Conservation (phyloP, 345 rosid species). For the Brassica rapa region DNA sequence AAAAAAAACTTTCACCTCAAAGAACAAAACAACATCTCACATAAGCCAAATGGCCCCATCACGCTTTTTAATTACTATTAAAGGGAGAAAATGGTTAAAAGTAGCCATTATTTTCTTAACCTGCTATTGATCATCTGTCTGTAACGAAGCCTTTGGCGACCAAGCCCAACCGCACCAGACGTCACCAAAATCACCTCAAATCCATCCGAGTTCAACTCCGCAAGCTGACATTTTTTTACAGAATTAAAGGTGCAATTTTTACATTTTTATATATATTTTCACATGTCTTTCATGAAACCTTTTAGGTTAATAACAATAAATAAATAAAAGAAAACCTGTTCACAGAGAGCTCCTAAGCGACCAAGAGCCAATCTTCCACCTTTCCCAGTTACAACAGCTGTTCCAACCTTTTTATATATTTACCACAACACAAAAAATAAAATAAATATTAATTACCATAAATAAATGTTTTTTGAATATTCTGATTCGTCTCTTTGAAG, state of each 20-base stretch:
- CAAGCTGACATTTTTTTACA: constrained; percentile 53
- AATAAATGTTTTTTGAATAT: not conserved
- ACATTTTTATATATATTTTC: constrained; percentile 8
- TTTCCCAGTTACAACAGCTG: constrained; percentile 89
- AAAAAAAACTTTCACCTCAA: constrained; percentile 19
- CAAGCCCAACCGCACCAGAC: constrained; percentile 96
- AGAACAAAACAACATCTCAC: constrained; percentile 10
- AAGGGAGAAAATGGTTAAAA: not conserved
- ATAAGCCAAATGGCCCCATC: not conserved
- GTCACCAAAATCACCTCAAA: constrained; percentile 88
- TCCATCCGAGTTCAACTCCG: constrained; percentile 78
- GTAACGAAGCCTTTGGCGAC: constrained; percentile 94
- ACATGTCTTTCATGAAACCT: constrained; percentile 22
- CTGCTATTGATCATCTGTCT: constrained; percentile 90
- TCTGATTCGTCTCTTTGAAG: not conserved
- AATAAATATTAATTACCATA: constrained; percentile 7
- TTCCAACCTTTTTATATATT: constrained; percentile 67
- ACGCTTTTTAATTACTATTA: not conserved
- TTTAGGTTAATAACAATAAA: not conserved
- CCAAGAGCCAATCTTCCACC: constrained; percentile 97
- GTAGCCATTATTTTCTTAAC: constrained; percentile 39
- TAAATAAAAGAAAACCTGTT: constrained; percentile 51
- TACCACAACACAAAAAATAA: not conserved
- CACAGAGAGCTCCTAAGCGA: constrained; percentile 87
- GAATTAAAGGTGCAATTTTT: constrained; percentile 11